These are phyloP conservation scores for Aspergillus japonicus DNA, from an alignment of 2,329 filamentous ascomycete species.

Conservation along the genomic window DNA sequence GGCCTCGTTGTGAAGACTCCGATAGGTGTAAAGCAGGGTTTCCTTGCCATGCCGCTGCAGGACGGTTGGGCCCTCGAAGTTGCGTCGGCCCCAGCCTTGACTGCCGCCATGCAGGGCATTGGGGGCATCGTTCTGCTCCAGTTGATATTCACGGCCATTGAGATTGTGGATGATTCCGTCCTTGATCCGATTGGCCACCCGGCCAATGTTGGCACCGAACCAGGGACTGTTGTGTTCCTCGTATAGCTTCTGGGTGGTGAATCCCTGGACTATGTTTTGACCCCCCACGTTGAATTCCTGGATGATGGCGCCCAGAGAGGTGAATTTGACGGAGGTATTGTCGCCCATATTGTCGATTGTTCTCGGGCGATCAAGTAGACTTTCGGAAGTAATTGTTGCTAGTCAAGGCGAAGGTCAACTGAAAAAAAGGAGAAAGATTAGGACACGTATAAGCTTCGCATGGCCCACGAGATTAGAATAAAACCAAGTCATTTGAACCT, in stretches of 20 bases:
- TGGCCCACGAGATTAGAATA: background rate
- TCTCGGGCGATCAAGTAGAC: background rate
- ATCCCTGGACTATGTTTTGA: slow-evolving; percentile 84
- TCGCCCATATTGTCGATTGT: slow-evolving; percentile 10
- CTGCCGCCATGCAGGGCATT: slow-evolving; percentile 74
- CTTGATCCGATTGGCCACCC: slow-evolving; percentile 75
- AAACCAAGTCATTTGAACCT: background rate
- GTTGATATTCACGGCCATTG: slow-evolving; percentile 68
- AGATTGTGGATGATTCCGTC: slow-evolving; percentile 68
- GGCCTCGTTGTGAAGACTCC: slow-evolving; percentile 79
- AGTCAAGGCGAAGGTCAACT: background rate
- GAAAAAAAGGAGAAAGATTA: no score
- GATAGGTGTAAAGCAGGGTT: slow-evolving; percentile 63
- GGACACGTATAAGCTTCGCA: background rate
- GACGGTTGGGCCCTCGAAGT: slow-evolving; percentile 54
- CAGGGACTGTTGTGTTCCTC: slow-evolving; percentile 70
- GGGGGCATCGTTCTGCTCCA: slow-evolving; percentile 72
- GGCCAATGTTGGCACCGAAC: slow-evolving; percentile 93
- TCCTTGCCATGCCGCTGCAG: slow-evolving; percentile 60
- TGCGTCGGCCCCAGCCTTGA: slow-evolving; percentile 60
- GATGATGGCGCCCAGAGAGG: slow-evolving; percentile 49
- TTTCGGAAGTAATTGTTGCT: no score
- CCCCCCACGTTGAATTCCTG: slow-evolving; percentile 74
- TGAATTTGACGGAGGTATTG: slow-evolving; percentile 32
- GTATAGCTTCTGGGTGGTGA: slow-evolving; percentile 74